Percentiles rank a stretch among this genome's conserved stretches.
phyloP scores from a whole-genome alignment of 495 filamentous ascomycete genomes.

The Talaromyces stipitatus region DNA sequence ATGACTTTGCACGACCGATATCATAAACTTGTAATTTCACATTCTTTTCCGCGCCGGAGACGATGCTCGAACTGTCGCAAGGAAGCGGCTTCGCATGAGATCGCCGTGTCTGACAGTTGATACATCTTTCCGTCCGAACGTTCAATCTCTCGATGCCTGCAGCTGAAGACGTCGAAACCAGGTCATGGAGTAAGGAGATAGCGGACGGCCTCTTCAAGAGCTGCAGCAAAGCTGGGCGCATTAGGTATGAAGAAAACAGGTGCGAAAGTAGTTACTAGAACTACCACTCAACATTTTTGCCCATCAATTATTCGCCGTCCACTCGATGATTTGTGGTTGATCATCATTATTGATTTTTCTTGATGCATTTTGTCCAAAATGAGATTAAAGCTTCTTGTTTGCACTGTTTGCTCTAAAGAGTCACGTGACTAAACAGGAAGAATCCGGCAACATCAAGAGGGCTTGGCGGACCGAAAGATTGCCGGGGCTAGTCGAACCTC shows the following conservation, averaged over 20 bases:
- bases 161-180: slow-evolving; percentile 25
- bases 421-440: not conserved
- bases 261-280: not conserved
- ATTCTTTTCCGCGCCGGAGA: not conserved
- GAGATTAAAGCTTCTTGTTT: slow-evolving; percentile 3
- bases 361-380: not conserved
- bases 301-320: not conserved
- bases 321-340: no score
- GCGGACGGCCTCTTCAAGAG: slow-evolving; percentile 45
- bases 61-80: not conserved
- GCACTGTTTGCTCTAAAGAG: not conserved
- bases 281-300: not conserved
- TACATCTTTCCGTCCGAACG: slow-evolving; percentile 16
- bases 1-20: not conserved
- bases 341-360: not conserved
- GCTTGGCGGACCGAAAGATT: slow-evolving; percentile 5
- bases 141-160: slow-evolving; percentile 31
- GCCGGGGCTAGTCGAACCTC: slow-evolving; percentile 4
- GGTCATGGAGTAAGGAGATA: slow-evolving; percentile 38
- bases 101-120: slow-evolving; percentile 21
- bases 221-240: slow-evolving; percentile 49
- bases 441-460: slow-evolving; percentile 1
- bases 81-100: not conserved
- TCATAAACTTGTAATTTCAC: slow-evolving; percentile 8
- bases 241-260: slow-evolving; percentile 18